Evolutionary conservation across 2,329 filamentous ascomycete species (phyloP), one percentile per base, ranked within the genome.

Genomic region (Alternaria triticimaculans): DNA sequence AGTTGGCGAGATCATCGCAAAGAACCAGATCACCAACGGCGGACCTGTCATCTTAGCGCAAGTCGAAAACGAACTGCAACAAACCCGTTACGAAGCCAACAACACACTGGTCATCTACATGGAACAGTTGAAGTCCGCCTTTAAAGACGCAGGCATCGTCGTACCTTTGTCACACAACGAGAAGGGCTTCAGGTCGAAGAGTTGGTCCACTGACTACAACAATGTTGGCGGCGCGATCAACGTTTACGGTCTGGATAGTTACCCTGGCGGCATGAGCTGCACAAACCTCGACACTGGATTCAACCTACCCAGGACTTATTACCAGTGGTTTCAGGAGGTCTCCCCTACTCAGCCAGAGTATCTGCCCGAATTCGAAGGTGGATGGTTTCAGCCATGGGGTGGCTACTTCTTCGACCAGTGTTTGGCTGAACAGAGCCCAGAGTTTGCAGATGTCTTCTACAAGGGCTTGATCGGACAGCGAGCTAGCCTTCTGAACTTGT

Each of bases 291-390:
- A 84, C 48, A 76, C 78, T 7, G 85, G 84, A 1, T 87, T 86
- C 68, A 83, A 78, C 26, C 73, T 87, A 2, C 80, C 85, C 3
- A 81, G 85, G 25, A 86, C 81, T 6, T 88, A 88, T 67, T 84
- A 85, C 63, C 82, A 87, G 65, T 87, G 85, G 84, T 88, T 88
- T 65, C 80, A 82, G n/a, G 84, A 85, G 44, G 86, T 86, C 59
- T 85, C 85, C 0, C 84, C 76, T 51, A 86, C 85, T 1, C 86
- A 88, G 67, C 86, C 86, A 2, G 80, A 81, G 50, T 87, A 82
- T 60, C 70, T 87, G 1, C 82, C 86, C 6, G 86, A 87, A 68
- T 87, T 87, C 28, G 82, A 87, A 68, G 84, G 83, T 5, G 86
- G 85, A 0, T 86, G 80, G 67, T 87, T 87, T 60, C 83, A 84